phyloP scores from a whole-genome alignment of 352 stramenopile genomes.

The Aphanomyces astaci region DNA sequence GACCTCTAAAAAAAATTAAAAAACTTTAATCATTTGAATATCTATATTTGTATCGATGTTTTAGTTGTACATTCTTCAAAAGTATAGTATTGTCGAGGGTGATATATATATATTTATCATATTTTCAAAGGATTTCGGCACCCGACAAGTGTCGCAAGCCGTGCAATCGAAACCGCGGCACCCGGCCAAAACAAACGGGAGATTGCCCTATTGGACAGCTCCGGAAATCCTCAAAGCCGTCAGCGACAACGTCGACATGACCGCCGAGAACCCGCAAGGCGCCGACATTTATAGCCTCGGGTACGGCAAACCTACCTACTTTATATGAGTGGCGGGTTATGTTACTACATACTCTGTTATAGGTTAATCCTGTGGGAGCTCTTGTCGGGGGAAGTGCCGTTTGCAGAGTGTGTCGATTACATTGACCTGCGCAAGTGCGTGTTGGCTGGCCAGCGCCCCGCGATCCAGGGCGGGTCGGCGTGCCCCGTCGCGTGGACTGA shows the following conservation, averaged over 20 bases:
- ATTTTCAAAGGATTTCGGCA: constrained; percentile 76
- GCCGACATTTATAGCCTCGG: constrained; percentile 83
- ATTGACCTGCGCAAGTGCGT: constrained; percentile 69
- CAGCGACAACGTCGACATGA: constrained; percentile 46
- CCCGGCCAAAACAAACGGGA: constrained; percentile 37
- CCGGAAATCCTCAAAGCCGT: constrained; percentile 73
- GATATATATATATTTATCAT: too few species aligned
- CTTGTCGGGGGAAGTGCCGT: constrained; percentile 72
- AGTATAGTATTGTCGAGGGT: too few species aligned
- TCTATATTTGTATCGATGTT: too few species aligned
- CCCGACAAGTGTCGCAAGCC: constrained; percentile 62
- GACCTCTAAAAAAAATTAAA: too few species aligned
- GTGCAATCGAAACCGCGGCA: constrained; percentile 47
- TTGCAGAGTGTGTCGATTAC: constrained; percentile 54
- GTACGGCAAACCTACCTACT: neutral
- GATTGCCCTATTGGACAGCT: constrained; percentile 63
- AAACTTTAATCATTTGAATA: too few species aligned
- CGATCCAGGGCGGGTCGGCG: constrained; percentile 55
- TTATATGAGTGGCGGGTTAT: too few species aligned
- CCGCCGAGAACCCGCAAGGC: constrained; percentile 45
- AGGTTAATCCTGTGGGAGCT: constrained; percentile 82
- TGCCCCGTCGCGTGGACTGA: constrained; percentile 81
- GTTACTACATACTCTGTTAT: neutral
- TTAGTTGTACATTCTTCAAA: too few species aligned
- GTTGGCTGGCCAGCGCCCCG: constrained; percentile 57